These are phyloP conservation scores for Ophiobolus disseminans DNA, from an alignment of 2,329 filamentous ascomycete species.

Conservation along the genomic window DNA sequence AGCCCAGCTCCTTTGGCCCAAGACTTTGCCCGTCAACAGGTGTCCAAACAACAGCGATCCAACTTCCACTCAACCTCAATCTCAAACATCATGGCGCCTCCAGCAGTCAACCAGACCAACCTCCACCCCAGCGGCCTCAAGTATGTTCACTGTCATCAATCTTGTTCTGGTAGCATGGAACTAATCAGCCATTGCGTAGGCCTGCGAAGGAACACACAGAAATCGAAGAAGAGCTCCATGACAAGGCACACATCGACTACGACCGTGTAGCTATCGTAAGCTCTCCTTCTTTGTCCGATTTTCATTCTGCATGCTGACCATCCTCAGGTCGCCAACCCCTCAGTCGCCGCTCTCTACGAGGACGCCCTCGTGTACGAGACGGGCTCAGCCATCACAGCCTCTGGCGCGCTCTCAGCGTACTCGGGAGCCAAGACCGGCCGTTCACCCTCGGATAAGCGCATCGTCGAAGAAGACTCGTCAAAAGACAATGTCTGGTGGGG, in stretches of 20 bases:
- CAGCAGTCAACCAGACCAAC: conserved; percentile 84
- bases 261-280: conserved; percentile 96
- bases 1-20: conserved; percentile 58
- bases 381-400: conserved; percentile 95
- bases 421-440: conserved; percentile 98
- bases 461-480: conserved; percentile 89
- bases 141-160: conserved; percentile 64
- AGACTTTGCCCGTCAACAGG: conserved; percentile 65
- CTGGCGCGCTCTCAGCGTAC: conserved; percentile 94
- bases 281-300: conserved; percentile 13
- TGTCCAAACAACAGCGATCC: conserved; percentile 64
- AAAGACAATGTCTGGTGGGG: conserved; percentile 98
- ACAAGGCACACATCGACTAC: conserved; percentile 98
- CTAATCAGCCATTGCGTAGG: conserved; percentile 61
- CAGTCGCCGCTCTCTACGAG: conserved; percentile 95
- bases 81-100: conserved; percentile 53
- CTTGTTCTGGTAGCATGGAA: background rate
- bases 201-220: conserved; percentile 90
- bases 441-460: conserved; percentile 95
- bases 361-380: conserved; percentile 98
- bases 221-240: conserved; percentile 95
- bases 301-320: conserved; percentile 4
- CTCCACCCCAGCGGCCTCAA: conserved; percentile 90
- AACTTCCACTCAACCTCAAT: conserved; percentile 67
- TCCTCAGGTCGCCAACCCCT: conserved; percentile 80